Percentiles rank a stretch among this genome's conserved stretches.
Conservation (phyloP, 2,329 filamentous ascomycete genomes). For the Pseudocercospora macadamiae region DNA sequence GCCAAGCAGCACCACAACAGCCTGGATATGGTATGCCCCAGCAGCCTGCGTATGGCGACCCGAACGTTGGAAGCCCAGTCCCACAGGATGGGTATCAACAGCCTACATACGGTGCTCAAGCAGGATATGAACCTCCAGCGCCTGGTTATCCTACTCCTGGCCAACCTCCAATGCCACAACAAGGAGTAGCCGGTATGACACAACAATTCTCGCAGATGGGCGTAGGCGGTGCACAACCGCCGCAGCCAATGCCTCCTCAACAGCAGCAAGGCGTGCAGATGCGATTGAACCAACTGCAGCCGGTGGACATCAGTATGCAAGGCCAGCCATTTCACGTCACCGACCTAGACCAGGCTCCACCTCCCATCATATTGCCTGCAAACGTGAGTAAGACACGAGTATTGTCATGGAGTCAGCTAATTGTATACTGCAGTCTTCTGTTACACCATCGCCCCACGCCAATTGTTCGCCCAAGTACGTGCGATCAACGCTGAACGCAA, state of each 20-base stretch:
- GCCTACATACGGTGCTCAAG: conserved; percentile 48
- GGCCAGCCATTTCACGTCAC: conserved; percentile 92
- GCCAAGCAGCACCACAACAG: conserved; percentile 32
- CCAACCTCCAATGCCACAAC: conserved; percentile 26
- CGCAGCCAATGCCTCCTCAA: conserved; percentile 50
- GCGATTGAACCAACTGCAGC: conserved; percentile 82
- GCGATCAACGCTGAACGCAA: conserved; percentile 90
- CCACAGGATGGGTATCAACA: conserved; percentile 26
- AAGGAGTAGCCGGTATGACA: conserved; percentile 55
- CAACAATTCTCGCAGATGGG: conserved; percentile 79
- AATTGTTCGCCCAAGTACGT: conserved; percentile 95
- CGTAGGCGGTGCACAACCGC: conserved; percentile 57
- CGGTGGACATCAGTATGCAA: conserved; percentile 75
- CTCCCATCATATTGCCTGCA: conserved; percentile 84
- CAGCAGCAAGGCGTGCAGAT: conserved; percentile 52
- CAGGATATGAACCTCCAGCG: conserved; percentile 66
- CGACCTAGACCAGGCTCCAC: conserved; percentile 88
- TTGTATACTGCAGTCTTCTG: conserved; percentile 65
- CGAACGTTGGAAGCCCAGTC: conserved; percentile 23
- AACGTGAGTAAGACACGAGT: conserved; percentile 67
- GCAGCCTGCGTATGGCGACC: conserved; percentile 36
- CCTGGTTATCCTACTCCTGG: conserved; percentile 26
- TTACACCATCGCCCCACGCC: conserved; percentile 85
- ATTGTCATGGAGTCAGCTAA: conserved; percentile 8
- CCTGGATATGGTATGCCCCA: conserved; percentile 39